Conservation (phyloP, 2,329 filamentous ascomycete genomes). For the Neonectria hederae region DNA sequence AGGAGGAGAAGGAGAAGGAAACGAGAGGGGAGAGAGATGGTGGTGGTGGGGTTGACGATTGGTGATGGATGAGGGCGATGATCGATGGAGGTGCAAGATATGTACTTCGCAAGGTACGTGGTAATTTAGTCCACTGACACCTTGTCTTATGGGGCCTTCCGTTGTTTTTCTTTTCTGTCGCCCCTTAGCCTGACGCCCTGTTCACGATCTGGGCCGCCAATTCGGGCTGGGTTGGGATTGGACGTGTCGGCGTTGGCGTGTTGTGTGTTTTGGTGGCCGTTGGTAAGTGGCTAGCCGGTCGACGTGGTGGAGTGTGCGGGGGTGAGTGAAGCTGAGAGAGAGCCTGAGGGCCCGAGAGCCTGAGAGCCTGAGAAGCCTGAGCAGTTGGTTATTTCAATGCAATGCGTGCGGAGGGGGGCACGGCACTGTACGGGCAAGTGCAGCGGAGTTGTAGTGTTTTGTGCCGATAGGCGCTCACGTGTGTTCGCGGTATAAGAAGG, state of each 20-base stretch:
- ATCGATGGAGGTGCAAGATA: constrained; percentile 8
- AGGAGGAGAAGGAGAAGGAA: constrained; percentile 27
- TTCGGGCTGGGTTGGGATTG: constrained; percentile 19
- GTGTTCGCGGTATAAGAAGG: background rate
- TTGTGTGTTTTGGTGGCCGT: constrained; percentile 21
- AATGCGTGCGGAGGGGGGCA: background rate
- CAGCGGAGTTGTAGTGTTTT: background rate
- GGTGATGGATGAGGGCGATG: constrained; percentile 13
- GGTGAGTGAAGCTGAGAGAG: background rate
- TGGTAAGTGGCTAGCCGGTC: constrained; percentile 21
- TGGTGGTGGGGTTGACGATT: constrained; percentile 26
- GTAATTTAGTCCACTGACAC: constrained; percentile 13
- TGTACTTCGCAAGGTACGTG: background rate
- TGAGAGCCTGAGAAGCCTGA: background rate
- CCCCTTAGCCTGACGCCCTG: constrained; percentile 5
- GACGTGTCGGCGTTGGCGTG: constrained; percentile 15
- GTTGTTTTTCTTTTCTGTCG: constrained; percentile 5
- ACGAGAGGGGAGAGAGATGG: constrained; percentile 42
- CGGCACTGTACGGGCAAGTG: background rate
- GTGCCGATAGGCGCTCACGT: background rate
- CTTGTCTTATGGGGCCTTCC: constrained; percentile 21
- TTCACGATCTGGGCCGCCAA: constrained; percentile 20
- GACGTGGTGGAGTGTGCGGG: constrained; percentile 22
- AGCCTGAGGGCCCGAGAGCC: background rate
- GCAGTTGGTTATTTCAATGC: too few species aligned